phyloP scores from a whole-genome alignment of 169 alveolate genomes.

The Plasmodium ovale region DNA sequence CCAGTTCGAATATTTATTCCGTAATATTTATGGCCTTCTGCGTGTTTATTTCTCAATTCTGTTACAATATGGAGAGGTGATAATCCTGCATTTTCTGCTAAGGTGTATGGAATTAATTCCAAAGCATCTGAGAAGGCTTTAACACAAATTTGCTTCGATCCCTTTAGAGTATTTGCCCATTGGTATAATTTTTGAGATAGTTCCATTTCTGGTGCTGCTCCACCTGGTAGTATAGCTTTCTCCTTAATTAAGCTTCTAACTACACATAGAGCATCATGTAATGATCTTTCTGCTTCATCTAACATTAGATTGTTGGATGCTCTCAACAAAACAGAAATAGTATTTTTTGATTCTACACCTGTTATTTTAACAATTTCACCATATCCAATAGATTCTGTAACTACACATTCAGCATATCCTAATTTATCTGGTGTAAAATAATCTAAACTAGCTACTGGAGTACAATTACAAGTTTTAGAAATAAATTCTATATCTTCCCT shows the following conservation, averaged over 20 bases:
- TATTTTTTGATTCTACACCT: slow-evolving; percentile 95
- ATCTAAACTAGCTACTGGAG: slow-evolving; percentile 98
- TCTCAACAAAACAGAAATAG: slow-evolving; percentile 96
- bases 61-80: slow-evolving; percentile 97
- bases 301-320: slow-evolving; percentile 95
- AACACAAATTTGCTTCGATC: slow-evolving; percentile 96
- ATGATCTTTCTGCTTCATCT: slow-evolving; percentile 99
- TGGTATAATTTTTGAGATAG: slow-evolving; percentile 91
- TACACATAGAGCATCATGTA: slow-evolving; percentile 99
- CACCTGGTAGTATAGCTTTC: slow-evolving; percentile 98
- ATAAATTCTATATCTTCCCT: slow-evolving; percentile 98
- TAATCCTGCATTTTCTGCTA: slow-evolving; percentile 99
- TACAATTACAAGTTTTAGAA: slow-evolving; percentile 92
- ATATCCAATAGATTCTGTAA: slow-evolving; percentile 90
- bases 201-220: slow-evolving; percentile 99
- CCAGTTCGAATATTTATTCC: slow-evolving; percentile 96
- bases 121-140: slow-evolving; percentile 99
- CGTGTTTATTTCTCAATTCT: slow-evolving; percentile 94
- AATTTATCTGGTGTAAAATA: slow-evolving; percentile 97
- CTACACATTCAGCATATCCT: slow-evolving; percentile 96
- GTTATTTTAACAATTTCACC: slow-evolving; percentile 95
- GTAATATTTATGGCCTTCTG: slow-evolving; percentile 91
- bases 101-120: slow-evolving; percentile 98
- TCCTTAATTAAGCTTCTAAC: slow-evolving; percentile 97
- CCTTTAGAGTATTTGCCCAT: slow-evolving; percentile 93